Base-by-base conservation (phyloP, 305 asterid genomes). In the Fraxinus nigra region DNA sequence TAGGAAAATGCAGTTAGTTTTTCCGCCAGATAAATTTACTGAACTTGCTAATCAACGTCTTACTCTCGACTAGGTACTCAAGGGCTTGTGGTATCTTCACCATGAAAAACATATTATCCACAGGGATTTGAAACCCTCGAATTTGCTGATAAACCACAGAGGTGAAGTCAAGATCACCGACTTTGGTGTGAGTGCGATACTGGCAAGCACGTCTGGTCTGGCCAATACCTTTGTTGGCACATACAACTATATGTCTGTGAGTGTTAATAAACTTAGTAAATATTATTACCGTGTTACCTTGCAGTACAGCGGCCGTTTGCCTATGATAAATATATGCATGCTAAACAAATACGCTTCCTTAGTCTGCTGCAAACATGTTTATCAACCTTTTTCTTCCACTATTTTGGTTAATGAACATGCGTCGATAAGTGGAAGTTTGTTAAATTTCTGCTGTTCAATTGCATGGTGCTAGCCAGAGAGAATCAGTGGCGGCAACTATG, bases 111-210 rank as follows among this genome's bases (percentile, higher is more conserved):
- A 96, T 88, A 91, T 96, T 46, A 92, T 96, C 84, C 99, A 96
- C 89, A 87, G 98, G 87, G 99, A 96, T 87, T 80, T 96, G 85
- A 96, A 96, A 85, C 98, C 99, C 82, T 94, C 98, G 16, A 96
- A 96, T 89, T 89, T 96, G 89, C 93, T 94, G 14, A 86, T 94
- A 83, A 96, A 96, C 85, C 99, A 96, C 82, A 86, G 91, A 87
- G 99, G 99, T 76, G 99, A 96, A 87, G 98, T 93, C 87, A 96
- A 96, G 90, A 96, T 96, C 86, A 96, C 99, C 1, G 99, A 96
- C 78, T 96, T 96, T 85, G 99, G 99, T 59, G 99, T 96, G 77
- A 96, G 99, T 79, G 92, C 98, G 14, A 90, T 96, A 86, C 86
- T 94, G 65, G 94, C 92, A 65, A 93, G 88, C 89, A 94, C 99